Percentiles rank a stretch among this genome's conserved stretches.
phyloP scores from a whole-genome alignment of 495 filamentous ascomycete species.

The Recurvomyces mirabilis region DNA sequence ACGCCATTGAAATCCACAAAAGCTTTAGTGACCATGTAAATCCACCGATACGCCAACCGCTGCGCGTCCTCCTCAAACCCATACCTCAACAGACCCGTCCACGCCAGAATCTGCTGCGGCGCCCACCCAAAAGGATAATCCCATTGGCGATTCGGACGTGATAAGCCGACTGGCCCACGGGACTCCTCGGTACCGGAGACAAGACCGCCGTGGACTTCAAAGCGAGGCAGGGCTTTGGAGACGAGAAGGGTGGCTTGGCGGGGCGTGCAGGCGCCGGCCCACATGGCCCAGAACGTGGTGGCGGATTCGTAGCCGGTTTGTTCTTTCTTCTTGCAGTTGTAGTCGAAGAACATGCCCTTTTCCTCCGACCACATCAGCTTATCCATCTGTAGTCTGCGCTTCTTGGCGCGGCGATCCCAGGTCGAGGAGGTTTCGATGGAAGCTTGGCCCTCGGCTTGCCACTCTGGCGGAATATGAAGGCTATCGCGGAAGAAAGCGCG shows the following conservation, averaged over 20 bases:
- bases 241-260: conserved; percentile 71
- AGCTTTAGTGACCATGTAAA: conserved; percentile 93
- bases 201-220: conserved; percentile 82
- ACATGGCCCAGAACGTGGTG: conserved; percentile 94
- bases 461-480: conserved; percentile 67
- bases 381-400: conserved; percentile 68
- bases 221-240: conserved; percentile 60
- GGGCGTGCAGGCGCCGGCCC: conserved; percentile 75
- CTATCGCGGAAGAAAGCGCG: conserved; percentile 69
- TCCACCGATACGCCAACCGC: conserved; percentile 83
- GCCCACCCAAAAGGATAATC: conserved; percentile 98
- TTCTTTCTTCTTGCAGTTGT: conserved; percentile 69
- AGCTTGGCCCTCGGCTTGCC: conserved; percentile 47
- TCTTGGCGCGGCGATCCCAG: conserved; percentile 79
- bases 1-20: conserved; percentile 97
- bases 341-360: conserved; percentile 93
- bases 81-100: conserved; percentile 82
- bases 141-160: conserved; percentile 89
- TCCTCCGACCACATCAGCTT: conserved; percentile 84
- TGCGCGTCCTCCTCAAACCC: conserved; percentile 83
- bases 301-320: conserved; percentile 71
- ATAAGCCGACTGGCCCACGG: conserved; percentile 65
- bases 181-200: conserved; percentile 79
- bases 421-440: conserved; percentile 64
- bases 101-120: conserved; percentile 95